Conservation (phyloP, 176 grass and related monocot species). For the Lolium perenne region DNA sequence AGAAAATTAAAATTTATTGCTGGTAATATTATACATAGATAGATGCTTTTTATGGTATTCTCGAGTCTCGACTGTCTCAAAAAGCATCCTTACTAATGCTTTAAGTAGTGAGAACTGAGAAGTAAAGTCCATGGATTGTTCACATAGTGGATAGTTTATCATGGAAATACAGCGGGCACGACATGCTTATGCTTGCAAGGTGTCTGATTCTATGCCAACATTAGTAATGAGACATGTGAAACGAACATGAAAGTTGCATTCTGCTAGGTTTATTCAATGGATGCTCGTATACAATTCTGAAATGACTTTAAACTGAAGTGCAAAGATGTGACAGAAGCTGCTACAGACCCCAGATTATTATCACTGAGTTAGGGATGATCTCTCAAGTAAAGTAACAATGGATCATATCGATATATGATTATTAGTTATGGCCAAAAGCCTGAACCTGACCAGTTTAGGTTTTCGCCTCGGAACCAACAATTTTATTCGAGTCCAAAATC, state of each 20-base stretch:
- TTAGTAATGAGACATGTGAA: neutral
- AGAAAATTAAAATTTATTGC: slow-evolving; percentile 20
- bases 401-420: neutral
- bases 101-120: neutral
- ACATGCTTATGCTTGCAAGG: neutral
- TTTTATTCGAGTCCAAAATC: neutral
- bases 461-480: neutral
- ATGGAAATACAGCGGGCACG: neutral
- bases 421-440: neutral
- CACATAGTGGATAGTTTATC: slow-evolving; percentile 5
- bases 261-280: neutral
- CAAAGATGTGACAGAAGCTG: slow-evolving; percentile 21
- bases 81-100: slow-evolving; percentile 28
- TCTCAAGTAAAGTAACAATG: neutral
- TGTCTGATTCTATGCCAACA: neutral
- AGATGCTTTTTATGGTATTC: slow-evolving; percentile 11
- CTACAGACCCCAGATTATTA: neutral
- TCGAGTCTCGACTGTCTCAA: neutral
- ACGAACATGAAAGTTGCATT: slow-evolving; percentile 20
- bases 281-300: slow-evolving; percentile 30
- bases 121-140: neutral
- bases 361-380: slow-evolving; percentile 1
- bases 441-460: neutral
- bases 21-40: slow-evolving; percentile 14
- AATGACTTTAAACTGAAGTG: slow-evolving; percentile 33